Evolutionary conservation across 148 eudicot species (phyloP).

Genomic region (Vaccinium corymbosum): DNA sequence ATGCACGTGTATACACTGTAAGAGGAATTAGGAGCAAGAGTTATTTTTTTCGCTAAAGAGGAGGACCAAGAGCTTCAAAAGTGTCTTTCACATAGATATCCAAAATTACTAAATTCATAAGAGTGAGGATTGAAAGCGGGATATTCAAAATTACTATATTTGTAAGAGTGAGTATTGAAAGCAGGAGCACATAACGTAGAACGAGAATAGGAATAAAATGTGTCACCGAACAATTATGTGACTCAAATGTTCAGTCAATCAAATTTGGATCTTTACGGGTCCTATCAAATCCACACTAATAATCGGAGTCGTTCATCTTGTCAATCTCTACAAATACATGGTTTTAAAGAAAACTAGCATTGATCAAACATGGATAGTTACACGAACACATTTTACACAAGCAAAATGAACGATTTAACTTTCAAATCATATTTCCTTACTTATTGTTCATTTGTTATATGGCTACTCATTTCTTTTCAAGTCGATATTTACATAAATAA

Average conservation of each 20-base stretch:
- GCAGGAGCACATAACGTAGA: background rate
- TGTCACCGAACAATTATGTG: too few relatives aligned
- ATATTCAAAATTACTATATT: background rate
- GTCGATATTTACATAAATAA: background rate
- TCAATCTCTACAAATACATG: background rate
- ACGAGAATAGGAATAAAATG: background rate
- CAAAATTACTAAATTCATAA: too few relatives aligned
- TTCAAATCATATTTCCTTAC: background rate
- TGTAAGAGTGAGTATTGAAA: background rate
- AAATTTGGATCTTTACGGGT: background rate
- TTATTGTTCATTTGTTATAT: background rate
- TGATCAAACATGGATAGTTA: background rate
- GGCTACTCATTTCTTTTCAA: background rate
- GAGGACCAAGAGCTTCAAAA: background rate
- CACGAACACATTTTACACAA: background rate
- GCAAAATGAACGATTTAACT: background rate
- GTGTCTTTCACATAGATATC: background rate
- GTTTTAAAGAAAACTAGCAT: background rate
- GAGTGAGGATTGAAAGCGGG: background rate
- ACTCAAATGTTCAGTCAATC: background rate
- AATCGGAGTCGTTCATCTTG: background rate
- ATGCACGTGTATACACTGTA: fast-evolving
- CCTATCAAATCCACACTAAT: fast-evolving
- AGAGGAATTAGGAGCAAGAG: background rate
- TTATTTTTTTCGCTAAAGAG: too few relatives aligned